Evolutionary conservation across 129 eudicot genomes (phyloP), one percentile per base, ranked within the genome.

Genomic region (Helichrysum umbraculigerum): DNA sequence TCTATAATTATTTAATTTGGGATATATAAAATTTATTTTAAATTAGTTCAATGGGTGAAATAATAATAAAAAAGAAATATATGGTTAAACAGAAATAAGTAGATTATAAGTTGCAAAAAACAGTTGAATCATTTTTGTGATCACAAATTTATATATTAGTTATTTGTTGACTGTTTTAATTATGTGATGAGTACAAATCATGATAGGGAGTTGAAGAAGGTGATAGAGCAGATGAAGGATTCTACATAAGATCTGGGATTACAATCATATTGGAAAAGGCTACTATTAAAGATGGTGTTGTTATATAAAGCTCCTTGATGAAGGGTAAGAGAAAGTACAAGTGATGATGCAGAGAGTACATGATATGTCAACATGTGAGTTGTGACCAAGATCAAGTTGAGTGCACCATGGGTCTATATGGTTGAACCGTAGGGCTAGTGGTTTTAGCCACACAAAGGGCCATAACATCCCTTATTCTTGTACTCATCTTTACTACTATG

Each of bases 231-330:
- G 93, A 83, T 39, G 86, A 94, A 85, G 99, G 99, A 64, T 94
- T 94, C 78, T 94, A 94, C 79, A 94, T 94, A 71, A 85, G 99
- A 29, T 91, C 97, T 33, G 99, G 99, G 66, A 94, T 94, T 75
- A 94, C 97, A 35, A 69, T 91, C 29, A 78, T 94, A 79, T 19
- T 84, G 58, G 99, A 94, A 87, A 94, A 94, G 79, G 99, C 96
- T 56, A 94, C 94, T 25, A 89, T 94, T 32, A 66, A 52, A 1
- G 96, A 94, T 91, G 99, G 97, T 20, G 82, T 85, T 5, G 85
- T 94, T 73, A 94, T 94, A 84, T 94, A 72, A 84, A 66, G 19
- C 7, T 73, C 57, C 17, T 61, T 16, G 68, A 30, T 72, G 68
- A 21, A 71, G 37, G 42, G 72, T 17, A 47, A 44, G 37, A 69